A percentile compares a stretch with the other conserved stretches of the same genome.
phyloP scores from a whole-genome alignment of 1,139 yeast genomes.

The Pichia kudriavzevii region DNA sequence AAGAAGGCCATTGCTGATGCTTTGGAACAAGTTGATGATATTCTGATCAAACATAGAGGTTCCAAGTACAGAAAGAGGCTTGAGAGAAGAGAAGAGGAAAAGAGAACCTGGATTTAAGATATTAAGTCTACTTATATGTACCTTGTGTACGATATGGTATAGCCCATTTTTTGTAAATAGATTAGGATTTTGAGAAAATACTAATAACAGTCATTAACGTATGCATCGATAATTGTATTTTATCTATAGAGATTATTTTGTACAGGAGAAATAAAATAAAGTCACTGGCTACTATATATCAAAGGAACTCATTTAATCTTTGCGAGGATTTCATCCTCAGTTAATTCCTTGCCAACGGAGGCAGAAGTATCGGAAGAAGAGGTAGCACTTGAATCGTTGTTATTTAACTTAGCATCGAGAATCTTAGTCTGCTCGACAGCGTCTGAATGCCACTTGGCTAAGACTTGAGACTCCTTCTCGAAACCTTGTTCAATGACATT shows the following conservation, averaged over 20 bases:
- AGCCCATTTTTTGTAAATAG: conserved; percentile 1
- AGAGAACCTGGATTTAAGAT: conserved; percentile 40
- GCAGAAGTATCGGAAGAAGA: conserved; percentile 12
- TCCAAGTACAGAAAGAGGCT: conserved; percentile 49
- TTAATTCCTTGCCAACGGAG: conserved; percentile 14
- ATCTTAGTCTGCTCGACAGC: conserved; percentile 57
- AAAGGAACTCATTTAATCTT: conserved; percentile 14
- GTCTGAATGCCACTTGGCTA: conserved; percentile 65
- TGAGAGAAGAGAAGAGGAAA: conserved; percentile 41
- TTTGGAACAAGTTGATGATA: conserved; percentile 62
- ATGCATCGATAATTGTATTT: no score
- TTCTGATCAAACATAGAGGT: conserved; percentile 60
- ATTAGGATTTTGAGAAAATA: no score
- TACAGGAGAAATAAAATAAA: no score
- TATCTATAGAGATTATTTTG: no score
- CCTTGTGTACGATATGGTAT: no score
- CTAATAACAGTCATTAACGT: no score
- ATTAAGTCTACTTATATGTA: no score
- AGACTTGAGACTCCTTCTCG: conserved; percentile 58
- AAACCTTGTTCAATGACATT: conserved; percentile 62
- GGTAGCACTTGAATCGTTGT: conserved; percentile 14
- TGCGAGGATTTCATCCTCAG: conserved; percentile 21
- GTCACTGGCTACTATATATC: no score
- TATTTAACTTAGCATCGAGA: conserved; percentile 29
- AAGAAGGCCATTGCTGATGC: conserved; percentile 59